Evolutionary conservation across 140 eudicot species (phyloP), one percentile per base, ranked within the genome.

Genomic region (Cichorium intybus): DNA sequence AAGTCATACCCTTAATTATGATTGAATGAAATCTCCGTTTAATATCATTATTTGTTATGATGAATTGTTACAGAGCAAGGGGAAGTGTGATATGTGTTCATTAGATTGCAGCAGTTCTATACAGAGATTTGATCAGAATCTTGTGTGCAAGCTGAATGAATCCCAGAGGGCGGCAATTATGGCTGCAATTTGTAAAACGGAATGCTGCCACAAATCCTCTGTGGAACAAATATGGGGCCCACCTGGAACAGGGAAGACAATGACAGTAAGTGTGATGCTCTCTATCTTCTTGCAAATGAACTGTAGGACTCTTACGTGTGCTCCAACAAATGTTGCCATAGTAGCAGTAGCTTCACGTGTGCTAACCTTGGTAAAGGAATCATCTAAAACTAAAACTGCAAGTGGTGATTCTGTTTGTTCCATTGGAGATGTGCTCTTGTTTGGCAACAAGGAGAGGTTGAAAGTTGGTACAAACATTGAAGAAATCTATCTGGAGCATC

Each of bases 211-310:
- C 62, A 70, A 22, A 64, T 56, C 94, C 9, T 67, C 59, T 58
- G 61, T 66, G 31, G 75, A 77, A 55, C 81, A 80, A 37, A 79
- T 83, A 35, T 86, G 95, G 90, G 95, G 95, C 8, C 95, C 95
- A 8, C 95, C 95, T 1, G 90, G 90, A 29, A 82, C 90, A 1
- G 95, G 90, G 24, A 86, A 86, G 54, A 86, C 95, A 0, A 86
- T 75, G 23, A 83, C 89, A 1, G 75, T 69, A 29, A 73, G 79
- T 21, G 54, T 81, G 5, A 35, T 86, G 41, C 62, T 83, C 20
- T 75, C 23, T 43, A 27, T 61, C 10, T 75, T 86, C 10, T 65
- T 75, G 35, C 68, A 62, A 34, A 43, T 60, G 71, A 78, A 75
- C 22, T 54, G 70, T 57, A 68, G 82, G 60, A 83, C 95, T 7